phyloP scores from a whole-genome alignment of 2,329 filamentous ascomycete species.

The Gyromitra esculenta region DNA sequence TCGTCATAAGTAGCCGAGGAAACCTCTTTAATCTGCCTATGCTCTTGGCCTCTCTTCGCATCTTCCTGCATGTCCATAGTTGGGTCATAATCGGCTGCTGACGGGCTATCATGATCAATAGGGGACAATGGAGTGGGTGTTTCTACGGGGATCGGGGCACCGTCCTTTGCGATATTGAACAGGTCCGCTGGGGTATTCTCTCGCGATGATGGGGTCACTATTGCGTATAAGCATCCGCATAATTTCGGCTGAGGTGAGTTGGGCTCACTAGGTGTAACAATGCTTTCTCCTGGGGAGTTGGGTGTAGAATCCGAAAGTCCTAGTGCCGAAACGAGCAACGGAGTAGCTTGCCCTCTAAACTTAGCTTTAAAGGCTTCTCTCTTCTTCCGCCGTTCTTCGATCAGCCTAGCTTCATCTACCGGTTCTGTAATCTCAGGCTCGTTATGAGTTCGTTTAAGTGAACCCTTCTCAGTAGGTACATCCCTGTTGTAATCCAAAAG shows the following conservation, averaged over 20 bases:
- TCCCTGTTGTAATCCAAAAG: conserved; percentile 49
- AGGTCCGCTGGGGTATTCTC: conserved; percentile 68
- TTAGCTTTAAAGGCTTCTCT: conserved; percentile 87
- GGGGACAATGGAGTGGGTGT: conserved; percentile 58
- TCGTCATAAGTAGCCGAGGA: conserved; percentile 69
- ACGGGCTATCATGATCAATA: conserved; percentile 75
- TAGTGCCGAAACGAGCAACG: conserved; percentile 78
- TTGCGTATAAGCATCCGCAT: conserved; percentile 32
- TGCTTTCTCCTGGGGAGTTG: conserved; percentile 66
- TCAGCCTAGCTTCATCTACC: conserved; percentile 82
- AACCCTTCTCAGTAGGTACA: conserved; percentile 46
- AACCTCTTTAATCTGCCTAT: conserved; percentile 68
- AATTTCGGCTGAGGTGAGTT: conserved; percentile 1
- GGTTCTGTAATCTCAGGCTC: conserved; percentile 68
- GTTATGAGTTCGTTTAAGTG: conserved; percentile 57
- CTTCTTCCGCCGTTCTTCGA: conserved; percentile 83
- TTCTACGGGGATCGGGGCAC: conserved; percentile 58
- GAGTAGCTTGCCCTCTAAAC: conserved; percentile 75
- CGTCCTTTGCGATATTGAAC: conserved; percentile 68
- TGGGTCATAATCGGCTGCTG: conserved; percentile 93
- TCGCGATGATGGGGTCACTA: conserved; percentile 60
- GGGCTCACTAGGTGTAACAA: conserved; percentile 57
- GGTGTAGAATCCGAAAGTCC: conserved; percentile 70
- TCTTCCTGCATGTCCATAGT: conserved; percentile 89
- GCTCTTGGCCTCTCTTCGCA: conserved; percentile 73